phyloP scores from a whole-genome alignment of 306 rosid genomes.

The Macrotyloma uniflorum region DNA sequence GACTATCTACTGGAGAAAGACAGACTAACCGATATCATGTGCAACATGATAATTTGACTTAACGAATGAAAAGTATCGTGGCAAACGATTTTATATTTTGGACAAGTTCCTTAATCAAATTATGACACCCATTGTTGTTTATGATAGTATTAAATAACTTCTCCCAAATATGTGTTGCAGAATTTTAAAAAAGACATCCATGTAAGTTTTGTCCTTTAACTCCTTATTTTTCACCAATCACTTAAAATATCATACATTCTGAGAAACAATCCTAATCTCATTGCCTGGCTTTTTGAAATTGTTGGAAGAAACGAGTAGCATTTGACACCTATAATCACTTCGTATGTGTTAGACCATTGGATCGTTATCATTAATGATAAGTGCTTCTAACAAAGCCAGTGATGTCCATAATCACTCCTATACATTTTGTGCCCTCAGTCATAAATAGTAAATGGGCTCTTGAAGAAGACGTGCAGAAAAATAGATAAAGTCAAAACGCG shows the following conservation, averaged over 20 bases:
- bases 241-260: not conserved
- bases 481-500: not conserved
- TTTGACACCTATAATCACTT: not conserved
- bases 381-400: slow-evolving; percentile 12
- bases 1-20: not conserved
- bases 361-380: not conserved
- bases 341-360: not conserved
- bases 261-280: slow-evolving; percentile 9
- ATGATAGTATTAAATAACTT: not conserved
- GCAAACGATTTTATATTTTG: not conserved
- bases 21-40: not conserved
- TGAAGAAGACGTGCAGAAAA: slow-evolving; percentile 16
- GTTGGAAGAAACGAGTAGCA: not conserved
- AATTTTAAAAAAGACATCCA: not conserved
- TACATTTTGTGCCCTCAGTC: not conserved
- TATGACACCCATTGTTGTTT: not conserved
- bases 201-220: not conserved
- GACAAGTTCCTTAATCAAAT: not conserved
- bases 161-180: not conserved
- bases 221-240: not conserved
- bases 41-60: slow-evolving; percentile 24
- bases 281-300: not conserved
- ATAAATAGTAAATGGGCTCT: not conserved
- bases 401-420: not conserved
- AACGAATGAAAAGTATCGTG: not conserved